Base-by-base conservation (phyloP, 495 filamentous ascomycete genomes). In the Neurospora discreta region DNA sequence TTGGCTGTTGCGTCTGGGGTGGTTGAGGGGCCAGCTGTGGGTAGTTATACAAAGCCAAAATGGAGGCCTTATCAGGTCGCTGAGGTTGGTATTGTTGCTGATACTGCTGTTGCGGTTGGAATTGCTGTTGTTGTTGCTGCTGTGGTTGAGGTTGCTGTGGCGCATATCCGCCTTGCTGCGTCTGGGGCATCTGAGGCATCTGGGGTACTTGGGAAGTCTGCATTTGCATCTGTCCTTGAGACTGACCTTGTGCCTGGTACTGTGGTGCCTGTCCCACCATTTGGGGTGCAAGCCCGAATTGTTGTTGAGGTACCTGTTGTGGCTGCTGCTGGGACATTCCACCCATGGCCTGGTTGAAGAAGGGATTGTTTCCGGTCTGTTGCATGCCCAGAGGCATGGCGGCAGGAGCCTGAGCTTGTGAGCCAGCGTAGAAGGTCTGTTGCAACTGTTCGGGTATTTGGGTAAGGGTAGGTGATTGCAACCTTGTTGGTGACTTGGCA, bases 31-130 rank as follows among this genome's bases (percentile, higher is more conserved):
- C 88, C 8, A 91, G 82, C n/a, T 93, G 91, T 18, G 91, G 88
- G 70, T 93, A 86, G 78, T 90, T 91, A 81, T 94, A 99, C 6
- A 99, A 82, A 15, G 94, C 92, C 72, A 99, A 86, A 75, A 99
- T 98, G 68, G 89, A 90, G 13, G 88, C 88, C 75, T 97, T 99
- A 77, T 97, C 89, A 1, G 84, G 77, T 46, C 82, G 79, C 69
- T 83, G 84, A 11, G 77, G 73, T 20, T 71, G 73, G 18, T 71
- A 73, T 38, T 74, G 78, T 40, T 81, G 81, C 58, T 79, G 78
- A 9, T 75, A 75, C 33, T 79, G 77, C 20, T 79, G 60, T 16
- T 78, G 75, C 39, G 36, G 65, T n/a, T 78, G 79, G 65, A 79
- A 80, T 15, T 76, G 74, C 72, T 82, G 84, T 69, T 74, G 77